These are phyloP conservation scores for Podospora tetraspora DNA, from an alignment of 495 filamentous ascomycete genomes.

Conservation along the genomic window DNA sequence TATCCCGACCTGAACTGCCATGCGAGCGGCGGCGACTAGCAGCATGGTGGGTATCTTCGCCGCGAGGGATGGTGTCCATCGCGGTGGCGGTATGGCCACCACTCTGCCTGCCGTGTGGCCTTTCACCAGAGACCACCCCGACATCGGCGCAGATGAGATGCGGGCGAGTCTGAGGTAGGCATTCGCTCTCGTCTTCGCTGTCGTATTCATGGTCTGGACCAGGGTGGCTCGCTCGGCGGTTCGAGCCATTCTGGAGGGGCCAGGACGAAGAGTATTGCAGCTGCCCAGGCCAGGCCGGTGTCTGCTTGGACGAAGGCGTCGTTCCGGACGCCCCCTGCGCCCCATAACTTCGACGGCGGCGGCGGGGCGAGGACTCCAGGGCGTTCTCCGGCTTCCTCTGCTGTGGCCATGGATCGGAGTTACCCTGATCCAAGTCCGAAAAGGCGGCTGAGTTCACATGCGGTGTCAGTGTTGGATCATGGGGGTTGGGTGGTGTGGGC, in stretches of 20 bases:
- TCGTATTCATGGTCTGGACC: slow-evolving; percentile 17
- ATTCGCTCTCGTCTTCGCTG: slow-evolving; percentile 13
- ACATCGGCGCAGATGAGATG: neutral
- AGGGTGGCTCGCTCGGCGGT: neutral
- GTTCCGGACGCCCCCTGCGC: neutral
- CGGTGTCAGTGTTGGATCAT: neutral
- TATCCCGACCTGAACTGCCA: neutral
- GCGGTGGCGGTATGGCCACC: neutral
- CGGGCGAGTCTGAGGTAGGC: neutral
- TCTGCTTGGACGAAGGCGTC: slow-evolving; percentile 8
- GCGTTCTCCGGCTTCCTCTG: neutral
- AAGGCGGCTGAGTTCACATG: slow-evolving; percentile 5
- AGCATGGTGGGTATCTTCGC: neutral
- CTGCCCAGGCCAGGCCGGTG: slow-evolving; percentile 14
- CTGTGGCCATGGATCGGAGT: slow-evolving; percentile 7
- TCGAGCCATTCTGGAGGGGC: slow-evolving; percentile 15
- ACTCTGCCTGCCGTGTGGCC: neutral
- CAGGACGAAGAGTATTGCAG: slow-evolving; percentile 24
- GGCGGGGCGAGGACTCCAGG: slow-evolving; percentile 2
- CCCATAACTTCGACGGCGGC: slow-evolving; percentile 3
- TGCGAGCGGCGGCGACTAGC: neutral
- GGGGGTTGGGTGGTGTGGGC: neutral
- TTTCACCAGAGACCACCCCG: neutral
- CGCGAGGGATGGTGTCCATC: neutral
- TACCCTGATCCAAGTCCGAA: slow-evolving; percentile 3